A percentile compares a stretch with the other conserved stretches of the same genome.
Conservation (phyloP, 306 rosid genomes). For the Prosopis cineraria region DNA sequence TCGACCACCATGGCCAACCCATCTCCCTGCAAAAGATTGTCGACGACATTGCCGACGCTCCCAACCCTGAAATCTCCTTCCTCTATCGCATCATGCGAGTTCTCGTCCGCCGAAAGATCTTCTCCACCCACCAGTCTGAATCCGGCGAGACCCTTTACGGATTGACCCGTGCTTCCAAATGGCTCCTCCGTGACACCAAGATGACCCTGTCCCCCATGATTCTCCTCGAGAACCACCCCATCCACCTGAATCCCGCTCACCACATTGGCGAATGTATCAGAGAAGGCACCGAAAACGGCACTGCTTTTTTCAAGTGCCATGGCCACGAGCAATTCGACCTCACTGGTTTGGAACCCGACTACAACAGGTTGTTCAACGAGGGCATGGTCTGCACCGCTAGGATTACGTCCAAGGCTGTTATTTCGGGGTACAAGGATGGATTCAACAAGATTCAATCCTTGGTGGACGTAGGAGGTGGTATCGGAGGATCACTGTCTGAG, state of each 20-base stretch:
- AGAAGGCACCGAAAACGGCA: slow-evolving; percentile 47
- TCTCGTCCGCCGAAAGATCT: slow-evolving; percentile 45
- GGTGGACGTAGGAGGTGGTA: slow-evolving; percentile 55
- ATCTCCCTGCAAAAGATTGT: slow-evolving; percentile 38
- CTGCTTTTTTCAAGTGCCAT: slow-evolving; percentile 48
- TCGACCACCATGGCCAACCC: slow-evolving; percentile 43
- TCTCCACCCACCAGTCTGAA: slow-evolving; percentile 35
- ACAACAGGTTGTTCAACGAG: slow-evolving; percentile 44
- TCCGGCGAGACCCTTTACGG: slow-evolving; percentile 42
- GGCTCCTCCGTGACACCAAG: slow-evolving; percentile 48
- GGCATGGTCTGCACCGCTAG: slow-evolving; percentile 50
- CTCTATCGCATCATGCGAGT: slow-evolving; percentile 45
- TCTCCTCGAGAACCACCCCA: slow-evolving; percentile 46
- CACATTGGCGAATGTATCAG: slow-evolving; percentile 27
- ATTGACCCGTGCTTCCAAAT: slow-evolving; percentile 38
- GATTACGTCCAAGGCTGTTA: slow-evolving; percentile 41
- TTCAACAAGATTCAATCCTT: slow-evolving; percentile 40
- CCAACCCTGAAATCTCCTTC: slow-evolving; percentile 36
- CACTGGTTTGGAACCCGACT: slow-evolving; percentile 37
- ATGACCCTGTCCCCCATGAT: slow-evolving; percentile 45
- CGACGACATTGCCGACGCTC: slow-evolving; percentile 35
- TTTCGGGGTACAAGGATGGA: slow-evolving; percentile 42
- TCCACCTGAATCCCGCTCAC: slow-evolving; percentile 41
- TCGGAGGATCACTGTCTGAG: slow-evolving; percentile 53
- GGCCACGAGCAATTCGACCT: slow-evolving; percentile 54